phyloP scores from a whole-genome alignment of 2,329 filamentous ascomycete species.

The Phialophora expanda region DNA sequence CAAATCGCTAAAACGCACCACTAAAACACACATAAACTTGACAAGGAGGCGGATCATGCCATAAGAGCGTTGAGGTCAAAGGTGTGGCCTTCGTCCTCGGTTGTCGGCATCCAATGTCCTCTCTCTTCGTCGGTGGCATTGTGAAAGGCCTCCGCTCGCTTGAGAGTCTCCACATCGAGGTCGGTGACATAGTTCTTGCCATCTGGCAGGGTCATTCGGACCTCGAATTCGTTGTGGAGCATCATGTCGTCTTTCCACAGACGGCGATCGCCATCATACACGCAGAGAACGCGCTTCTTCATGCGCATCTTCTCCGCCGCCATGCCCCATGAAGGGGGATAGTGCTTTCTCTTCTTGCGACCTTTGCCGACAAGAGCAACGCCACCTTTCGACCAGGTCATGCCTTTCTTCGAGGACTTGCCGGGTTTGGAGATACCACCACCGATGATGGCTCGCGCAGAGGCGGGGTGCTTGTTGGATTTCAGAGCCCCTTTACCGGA shows the following conservation, averaged over 20 bases:
- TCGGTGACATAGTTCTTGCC: slow-evolving; percentile 86
- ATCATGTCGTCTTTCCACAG: slow-evolving; percentile 99
- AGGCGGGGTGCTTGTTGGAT: slow-evolving; percentile 58
- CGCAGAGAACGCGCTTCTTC: slow-evolving; percentile 94
- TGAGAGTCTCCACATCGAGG: slow-evolving; percentile 86
- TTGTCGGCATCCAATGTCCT: slow-evolving; percentile 70
- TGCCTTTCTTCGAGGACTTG: slow-evolving; percentile 62
- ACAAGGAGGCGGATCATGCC: slow-evolving; percentile 23
- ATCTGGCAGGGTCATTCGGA: slow-evolving; percentile 79
- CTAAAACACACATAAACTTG: slow-evolving; percentile 26
- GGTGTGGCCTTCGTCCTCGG: slow-evolving; percentile 28
- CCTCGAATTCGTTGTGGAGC: slow-evolving; percentile 92
- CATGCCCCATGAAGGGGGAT: slow-evolving; percentile 92
- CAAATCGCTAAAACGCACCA: slow-evolving; percentile 34
- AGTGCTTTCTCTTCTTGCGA: slow-evolving; percentile 90
- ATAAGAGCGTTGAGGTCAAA: slow-evolving; percentile 45
- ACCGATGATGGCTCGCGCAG: slow-evolving; percentile 58
- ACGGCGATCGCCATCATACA: slow-evolving; percentile 85
- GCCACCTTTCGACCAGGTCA: slow-evolving; percentile 79
- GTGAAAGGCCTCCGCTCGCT: slow-evolving; percentile 83
- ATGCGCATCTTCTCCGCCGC: slow-evolving; percentile 93
- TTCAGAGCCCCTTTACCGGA: slow-evolving; percentile 57
- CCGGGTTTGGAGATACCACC: slow-evolving; percentile 52
- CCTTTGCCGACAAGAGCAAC: slow-evolving; percentile 65
- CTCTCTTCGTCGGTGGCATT: slow-evolving; percentile 83